Evolutionary conservation across 129 eudicot species (phyloP).

Genomic region (sunflower (Helianthus annuus)): HanXRQr2.0-SUNRISE NC_035437.2:67390066-67390565

Average conservation of each 20-base stretch:
- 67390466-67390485: too few relatives aligned
- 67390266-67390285: conserved; percentile 46
- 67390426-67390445: too few relatives aligned
- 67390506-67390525: too few relatives aligned
- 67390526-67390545: too few relatives aligned
- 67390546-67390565: too few relatives aligned
- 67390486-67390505: too few relatives aligned
- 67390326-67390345: conserved; percentile 36
- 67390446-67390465: too few relatives aligned
- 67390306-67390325: conserved; percentile 19
- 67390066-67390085: background rate
- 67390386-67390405: too few relatives aligned
- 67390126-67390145: background rate
- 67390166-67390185: conserved; percentile 5
- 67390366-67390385: background rate
- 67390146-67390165: background rate
- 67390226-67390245: conserved; percentile 9
- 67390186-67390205: conserved; percentile 4
- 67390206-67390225: conserved; percentile 5
- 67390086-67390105: background rate
- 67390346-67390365: conserved; percentile 17
- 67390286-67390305: conserved; percentile 40
- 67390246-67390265: conserved; percentile 50
- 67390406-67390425: too few relatives aligned
- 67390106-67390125: background rate